phyloP scores from a whole-genome alignment of 208 protist genomes.

The Endotrypanum monterogeii region DNA sequence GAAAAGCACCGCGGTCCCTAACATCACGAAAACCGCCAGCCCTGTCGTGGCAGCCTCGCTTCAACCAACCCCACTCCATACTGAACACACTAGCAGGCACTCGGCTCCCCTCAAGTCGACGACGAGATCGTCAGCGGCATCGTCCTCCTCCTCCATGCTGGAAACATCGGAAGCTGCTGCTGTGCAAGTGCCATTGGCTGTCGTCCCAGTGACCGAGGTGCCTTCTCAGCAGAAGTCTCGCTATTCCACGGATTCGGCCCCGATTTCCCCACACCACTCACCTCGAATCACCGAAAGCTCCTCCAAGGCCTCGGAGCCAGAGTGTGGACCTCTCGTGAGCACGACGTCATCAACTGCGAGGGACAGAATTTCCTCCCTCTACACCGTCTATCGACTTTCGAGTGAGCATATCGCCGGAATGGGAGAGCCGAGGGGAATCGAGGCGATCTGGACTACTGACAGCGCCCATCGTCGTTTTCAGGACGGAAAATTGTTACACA shows the following conservation, averaged over 20 bases:
- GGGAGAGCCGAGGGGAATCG: not conserved
- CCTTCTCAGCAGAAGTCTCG: not conserved
- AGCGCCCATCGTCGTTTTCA: not conserved
- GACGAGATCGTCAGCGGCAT: too few species aligned
- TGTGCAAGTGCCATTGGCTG: not conserved
- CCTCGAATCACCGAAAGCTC: not conserved
- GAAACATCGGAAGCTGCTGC: not conserved
- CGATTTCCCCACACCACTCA: not conserved
- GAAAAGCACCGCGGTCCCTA: not conserved
- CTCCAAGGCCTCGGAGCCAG: not conserved
- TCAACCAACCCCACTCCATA: constrained; percentile 3
- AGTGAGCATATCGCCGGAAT: not conserved
- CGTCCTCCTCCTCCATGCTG: not conserved
- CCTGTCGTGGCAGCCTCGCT: not conserved
- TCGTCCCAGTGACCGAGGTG: not conserved
- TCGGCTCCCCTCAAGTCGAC: not conserved
- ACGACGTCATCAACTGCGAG: not conserved
- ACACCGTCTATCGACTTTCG: constrained; percentile 15
- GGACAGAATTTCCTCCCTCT: not conserved
- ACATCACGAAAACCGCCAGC: not conserved
- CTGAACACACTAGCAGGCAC: constrained; percentile 3
- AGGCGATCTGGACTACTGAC: not conserved
- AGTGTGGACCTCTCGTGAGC: not conserved
- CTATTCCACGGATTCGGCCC: not conserved
- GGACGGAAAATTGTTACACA: not conserved